A percentile compares a stretch with the other conserved stretches of the same genome.
phyloP scores from a whole-genome alignment of 495 filamentous ascomycete species.

The Hypoxylon subgilvum region DNA sequence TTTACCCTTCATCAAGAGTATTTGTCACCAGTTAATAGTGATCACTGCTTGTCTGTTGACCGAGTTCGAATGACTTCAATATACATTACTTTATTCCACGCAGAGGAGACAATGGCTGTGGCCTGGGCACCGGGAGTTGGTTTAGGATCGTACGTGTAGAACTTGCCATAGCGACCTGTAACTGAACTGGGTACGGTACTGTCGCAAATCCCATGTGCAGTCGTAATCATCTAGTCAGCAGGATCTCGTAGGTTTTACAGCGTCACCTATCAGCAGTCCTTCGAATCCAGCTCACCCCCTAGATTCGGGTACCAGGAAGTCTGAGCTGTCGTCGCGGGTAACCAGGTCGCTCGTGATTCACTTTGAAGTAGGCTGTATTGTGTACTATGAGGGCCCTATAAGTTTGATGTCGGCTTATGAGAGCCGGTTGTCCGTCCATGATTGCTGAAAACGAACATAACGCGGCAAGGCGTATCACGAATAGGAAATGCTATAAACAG shows the following conservation, averaged over 20 bases:
- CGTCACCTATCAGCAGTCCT: conserved; percentile 3
- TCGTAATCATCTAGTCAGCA: conserved; percentile 13
- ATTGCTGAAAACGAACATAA: conserved; percentile 20
- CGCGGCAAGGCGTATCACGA: neutral
- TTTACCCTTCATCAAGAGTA: no score
- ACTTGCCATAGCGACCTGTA: no score
- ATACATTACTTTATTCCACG: no score
- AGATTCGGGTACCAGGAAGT: neutral
- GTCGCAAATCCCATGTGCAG: conserved; percentile 3
- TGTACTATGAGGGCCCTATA: no score
- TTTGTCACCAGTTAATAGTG: neutral
- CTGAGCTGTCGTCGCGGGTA: neutral
- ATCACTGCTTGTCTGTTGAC: neutral
- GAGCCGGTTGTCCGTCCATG: neutral
- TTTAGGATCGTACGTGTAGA: no score
- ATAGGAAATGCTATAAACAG: conserved; percentile 6
- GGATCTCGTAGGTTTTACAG: conserved; percentile 2
- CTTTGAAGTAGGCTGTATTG: no score
- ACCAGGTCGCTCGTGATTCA: no score
- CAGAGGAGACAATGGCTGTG: no score
- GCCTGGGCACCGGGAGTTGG: no score
- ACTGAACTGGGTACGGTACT: neutral
- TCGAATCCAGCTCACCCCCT: conserved; percentile 4
- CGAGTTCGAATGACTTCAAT: no score
- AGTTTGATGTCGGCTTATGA: neutral